Evolutionary conservation across 2,329 filamentous ascomycete species (phyloP).

Genomic region (Penicillium paneum): DNA sequence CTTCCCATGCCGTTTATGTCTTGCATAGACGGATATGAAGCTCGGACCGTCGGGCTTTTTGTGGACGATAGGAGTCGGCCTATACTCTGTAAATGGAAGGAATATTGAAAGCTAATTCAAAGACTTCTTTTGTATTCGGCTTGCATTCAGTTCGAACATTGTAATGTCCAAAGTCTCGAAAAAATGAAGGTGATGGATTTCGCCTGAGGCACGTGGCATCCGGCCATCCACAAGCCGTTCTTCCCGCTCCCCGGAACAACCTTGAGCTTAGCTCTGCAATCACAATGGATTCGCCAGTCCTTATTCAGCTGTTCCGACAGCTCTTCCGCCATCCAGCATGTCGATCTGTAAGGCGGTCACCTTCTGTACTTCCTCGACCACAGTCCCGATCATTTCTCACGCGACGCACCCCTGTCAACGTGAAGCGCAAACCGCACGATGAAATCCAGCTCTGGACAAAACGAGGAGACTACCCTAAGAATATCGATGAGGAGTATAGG

Average conservation of each 20-base stretch:
- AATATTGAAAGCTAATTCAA: background rate
- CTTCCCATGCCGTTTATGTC: constrained; percentile 7
- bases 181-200: background rate
- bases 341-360: constrained; percentile 49
- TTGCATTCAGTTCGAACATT: background rate
- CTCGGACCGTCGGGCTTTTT: constrained; percentile 35
- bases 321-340: constrained; percentile 74
- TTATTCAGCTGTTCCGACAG: constrained; percentile 76
- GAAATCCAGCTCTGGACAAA: constrained; percentile 82
- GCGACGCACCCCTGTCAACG: constrained; percentile 35
- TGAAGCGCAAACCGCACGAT: constrained; percentile 40
- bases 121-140: background rate
- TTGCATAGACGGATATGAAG: constrained; percentile 28
- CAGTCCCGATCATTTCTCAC: constrained; percentile 39
- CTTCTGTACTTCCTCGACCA: constrained; percentile 24
- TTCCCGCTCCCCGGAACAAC: constrained; percentile 2
- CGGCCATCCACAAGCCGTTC: constrained; percentile 15
- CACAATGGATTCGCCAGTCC: constrained; percentile 75
- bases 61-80: background rate
- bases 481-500: constrained; percentile 76
- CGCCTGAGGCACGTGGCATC: constrained; percentile 3
- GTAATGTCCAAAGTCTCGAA: background rate
- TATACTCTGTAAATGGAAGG: background rate
- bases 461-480: constrained; percentile 68
- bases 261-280: constrained; percentile 7